Evolutionary conservation across 495 filamentous ascomycete species (phyloP).

Genomic region (Aspergillus conjunctus): DNA sequence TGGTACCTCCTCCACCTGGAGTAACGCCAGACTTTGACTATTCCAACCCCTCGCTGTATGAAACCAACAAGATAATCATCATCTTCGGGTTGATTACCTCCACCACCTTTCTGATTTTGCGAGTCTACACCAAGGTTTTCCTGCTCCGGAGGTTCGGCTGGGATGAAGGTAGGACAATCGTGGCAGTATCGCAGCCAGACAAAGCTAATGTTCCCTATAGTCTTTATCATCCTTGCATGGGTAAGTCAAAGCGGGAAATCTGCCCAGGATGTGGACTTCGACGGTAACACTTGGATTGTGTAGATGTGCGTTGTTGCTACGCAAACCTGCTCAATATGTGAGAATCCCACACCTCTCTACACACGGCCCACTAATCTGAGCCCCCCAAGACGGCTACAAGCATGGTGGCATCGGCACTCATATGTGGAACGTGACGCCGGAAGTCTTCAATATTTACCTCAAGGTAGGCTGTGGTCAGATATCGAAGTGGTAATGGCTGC

Average conservation of each 20-base stretch:
- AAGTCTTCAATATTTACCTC: constrained; percentile 6
- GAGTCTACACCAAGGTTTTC: constrained; percentile 26
- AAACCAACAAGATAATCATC: constrained; percentile 11
- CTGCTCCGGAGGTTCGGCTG: constrained; percentile 31
- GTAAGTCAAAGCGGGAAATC: constrained; percentile 18
- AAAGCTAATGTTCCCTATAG: constrained; percentile 14
- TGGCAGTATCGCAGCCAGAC: not conserved
- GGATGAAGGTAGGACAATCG: constrained; percentile 29
- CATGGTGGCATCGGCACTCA: constrained; percentile 16
- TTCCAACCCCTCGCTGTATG: constrained; percentile 3
- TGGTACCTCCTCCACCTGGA: constrained; percentile 7
- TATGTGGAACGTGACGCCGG: constrained; percentile 18
- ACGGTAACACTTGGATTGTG: not conserved
- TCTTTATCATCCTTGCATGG: constrained; percentile 32
- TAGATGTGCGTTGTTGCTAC: constrained; percentile 23
- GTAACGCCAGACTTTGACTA: constrained; percentile 7
- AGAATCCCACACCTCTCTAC: not conserved
- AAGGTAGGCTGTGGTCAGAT: constrained; percentile 7
- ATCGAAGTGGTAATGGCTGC: not conserved
- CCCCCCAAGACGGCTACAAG: constrained; percentile 20
- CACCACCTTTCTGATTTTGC: constrained; percentile 21
- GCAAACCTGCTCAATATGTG: constrained; percentile 17
- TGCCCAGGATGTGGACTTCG: not conserved
- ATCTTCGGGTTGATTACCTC: constrained; percentile 22
- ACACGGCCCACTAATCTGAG: constrained; percentile 8